These are phyloP conservation scores for Lasiosphaeria miniovina DNA, from an alignment of 495 filamentous ascomycete genomes.

Conservation along the genomic window DNA sequence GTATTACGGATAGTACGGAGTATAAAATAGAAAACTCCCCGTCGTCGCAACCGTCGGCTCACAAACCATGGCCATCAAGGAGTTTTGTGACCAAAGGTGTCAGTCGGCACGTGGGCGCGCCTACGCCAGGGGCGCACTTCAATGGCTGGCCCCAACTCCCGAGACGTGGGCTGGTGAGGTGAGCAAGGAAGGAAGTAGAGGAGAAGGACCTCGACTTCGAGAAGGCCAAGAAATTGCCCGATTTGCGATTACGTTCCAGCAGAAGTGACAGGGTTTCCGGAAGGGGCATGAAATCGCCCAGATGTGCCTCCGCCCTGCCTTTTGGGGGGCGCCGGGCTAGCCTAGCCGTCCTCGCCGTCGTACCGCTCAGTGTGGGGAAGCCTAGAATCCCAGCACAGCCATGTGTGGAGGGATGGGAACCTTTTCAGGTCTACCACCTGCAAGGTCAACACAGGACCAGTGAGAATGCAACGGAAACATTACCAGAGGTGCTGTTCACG, in stretches of 20 bases:
- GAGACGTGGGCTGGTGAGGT: slow-evolving; percentile 4
- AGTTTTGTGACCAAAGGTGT: too few species aligned
- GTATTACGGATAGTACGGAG: too few species aligned
- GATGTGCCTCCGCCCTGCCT: slow-evolving; percentile 19
- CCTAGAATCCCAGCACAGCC: slow-evolving; percentile 3
- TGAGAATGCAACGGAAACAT: too few species aligned
- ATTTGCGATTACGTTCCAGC: slow-evolving; percentile 2
- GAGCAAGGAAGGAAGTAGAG: not conserved
- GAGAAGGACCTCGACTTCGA: slow-evolving; percentile 9
- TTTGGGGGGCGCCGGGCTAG: not conserved
- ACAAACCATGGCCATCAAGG: too few species aligned
- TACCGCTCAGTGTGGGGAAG: slow-evolving; percentile 12
- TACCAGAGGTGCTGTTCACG: too few species aligned
- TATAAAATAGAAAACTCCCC: too few species aligned
- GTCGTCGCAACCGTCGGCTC: too few species aligned
- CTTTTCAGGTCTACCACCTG: not conserved
- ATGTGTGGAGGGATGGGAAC: not conserved
- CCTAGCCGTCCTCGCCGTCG: slow-evolving; percentile 6
- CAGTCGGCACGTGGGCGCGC: not conserved
- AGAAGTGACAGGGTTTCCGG: slow-evolving; percentile 14
- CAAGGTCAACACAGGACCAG: too few species aligned
- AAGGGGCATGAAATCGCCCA: slow-evolving; percentile 10
- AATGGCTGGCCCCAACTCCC: not conserved
- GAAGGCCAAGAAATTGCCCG: slow-evolving; percentile 9
- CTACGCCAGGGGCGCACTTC: slow-evolving; percentile 1